Evolutionary conservation across 305 asterid species (phyloP).

Genomic region (Euphrasia arctica): DNA sequence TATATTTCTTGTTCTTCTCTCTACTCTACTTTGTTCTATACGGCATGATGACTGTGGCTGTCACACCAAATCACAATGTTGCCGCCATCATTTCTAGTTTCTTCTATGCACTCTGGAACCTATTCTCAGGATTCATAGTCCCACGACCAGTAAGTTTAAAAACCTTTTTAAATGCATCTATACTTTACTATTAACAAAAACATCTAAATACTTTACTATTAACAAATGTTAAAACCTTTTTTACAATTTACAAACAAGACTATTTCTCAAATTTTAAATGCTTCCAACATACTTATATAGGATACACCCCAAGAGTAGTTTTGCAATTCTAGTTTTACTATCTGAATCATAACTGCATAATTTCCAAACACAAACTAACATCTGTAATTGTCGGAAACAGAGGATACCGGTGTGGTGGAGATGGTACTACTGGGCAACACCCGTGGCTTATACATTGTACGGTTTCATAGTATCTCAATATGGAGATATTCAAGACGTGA

Average conservation of each 20-base stretch:
- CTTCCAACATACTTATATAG: no score
- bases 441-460: constrained; percentile 48
- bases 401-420: constrained; percentile 46
- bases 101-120: constrained; percentile 50
- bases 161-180: no score
- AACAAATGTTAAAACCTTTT: background rate
- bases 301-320: no score
- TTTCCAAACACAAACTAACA: background rate
- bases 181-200: no score
- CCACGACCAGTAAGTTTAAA: constrained; percentile 61
- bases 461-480: constrained; percentile 50
- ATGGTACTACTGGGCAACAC: constrained; percentile 60
- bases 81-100: constrained; percentile 46
- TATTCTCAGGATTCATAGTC: constrained; percentile 56
- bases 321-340: background rate
- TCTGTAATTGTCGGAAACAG: background rate
- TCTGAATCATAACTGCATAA: background rate
- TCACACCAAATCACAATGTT: constrained; percentile 47
- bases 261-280: no score
- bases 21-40: constrained; percentile 48
- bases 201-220: background rate
- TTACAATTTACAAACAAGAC: no score
- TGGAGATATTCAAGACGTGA: constrained; percentile 36
- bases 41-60: constrained; percentile 58
- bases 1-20: constrained; percentile 46